phyloP scores from a whole-genome alignment of 352 stramenopile genomes.

The Globisporangium radiosum region DNA sequence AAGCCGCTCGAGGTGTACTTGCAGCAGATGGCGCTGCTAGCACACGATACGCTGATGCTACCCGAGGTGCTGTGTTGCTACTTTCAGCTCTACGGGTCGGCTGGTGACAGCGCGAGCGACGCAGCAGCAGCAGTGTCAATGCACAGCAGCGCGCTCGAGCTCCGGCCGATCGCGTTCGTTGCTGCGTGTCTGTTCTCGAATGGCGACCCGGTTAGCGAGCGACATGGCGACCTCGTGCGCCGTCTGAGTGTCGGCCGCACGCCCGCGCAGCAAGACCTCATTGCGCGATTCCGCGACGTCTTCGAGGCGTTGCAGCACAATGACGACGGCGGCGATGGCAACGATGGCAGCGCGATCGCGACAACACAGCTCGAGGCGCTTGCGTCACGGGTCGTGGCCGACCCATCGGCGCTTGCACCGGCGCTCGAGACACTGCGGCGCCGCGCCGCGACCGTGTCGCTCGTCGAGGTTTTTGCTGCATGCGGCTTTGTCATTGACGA shows the following conservation, averaged over 20 bases:
- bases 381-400: slow-evolving; percentile 29
- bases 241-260: slow-evolving; percentile 54
- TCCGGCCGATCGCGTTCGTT: slow-evolving; percentile 50
- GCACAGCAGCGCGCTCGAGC: slow-evolving; percentile 22
- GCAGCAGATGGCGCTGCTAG: slow-evolving; percentile 38
- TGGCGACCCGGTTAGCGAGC: slow-evolving; percentile 35
- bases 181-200: slow-evolving; percentile 66
- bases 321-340: neutral
- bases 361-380: slow-evolving; percentile 42
- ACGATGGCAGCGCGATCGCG: slow-evolving; percentile 20
- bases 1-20: slow-evolving; percentile 58
- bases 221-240: slow-evolving; percentile 51
- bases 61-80: slow-evolving; percentile 65
- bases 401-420: slow-evolving; percentile 33
- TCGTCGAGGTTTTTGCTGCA: slow-evolving; percentile 50
- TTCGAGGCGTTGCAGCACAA: slow-evolving; percentile 36
- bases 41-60: slow-evolving; percentile 44
- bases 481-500: slow-evolving; percentile 73
- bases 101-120: slow-evolving; percentile 7
- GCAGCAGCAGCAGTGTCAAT: neutral
- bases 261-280: slow-evolving; percentile 42
- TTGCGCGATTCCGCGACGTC: slow-evolving; percentile 53
- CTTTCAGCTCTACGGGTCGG: slow-evolving; percentile 57
- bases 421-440: slow-evolving; percentile 35
- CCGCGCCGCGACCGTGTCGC: slow-evolving; percentile 36